Conservation (phyloP, 2,329 filamentous ascomycete species). For the Ceratocystis harringtonii region DNA sequence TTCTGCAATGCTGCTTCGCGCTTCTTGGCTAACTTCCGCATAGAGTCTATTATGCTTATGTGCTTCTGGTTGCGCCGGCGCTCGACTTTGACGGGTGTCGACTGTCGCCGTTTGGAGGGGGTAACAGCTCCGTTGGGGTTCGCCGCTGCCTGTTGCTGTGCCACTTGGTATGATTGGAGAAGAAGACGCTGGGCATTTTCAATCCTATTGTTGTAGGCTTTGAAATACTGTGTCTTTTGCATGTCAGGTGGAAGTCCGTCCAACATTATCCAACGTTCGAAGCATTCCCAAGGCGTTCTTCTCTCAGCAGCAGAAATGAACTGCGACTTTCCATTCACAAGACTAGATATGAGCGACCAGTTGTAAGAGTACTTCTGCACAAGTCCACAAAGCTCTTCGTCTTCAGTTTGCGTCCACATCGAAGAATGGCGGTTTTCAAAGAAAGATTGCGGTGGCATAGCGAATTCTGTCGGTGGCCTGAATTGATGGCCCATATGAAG, state of each 20-base stretch:
- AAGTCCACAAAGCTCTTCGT: conserved; percentile 71
- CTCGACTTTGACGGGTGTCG: conserved; percentile 70
- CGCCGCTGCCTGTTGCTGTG: conserved; percentile 26
- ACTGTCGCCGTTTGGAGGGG: conserved; percentile 36
- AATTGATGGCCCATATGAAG: conserved; percentile 87
- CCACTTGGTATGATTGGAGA: conserved; percentile 37
- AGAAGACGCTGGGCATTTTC: conserved; percentile 43
- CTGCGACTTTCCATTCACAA: conserved; percentile 56
- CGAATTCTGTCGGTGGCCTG: conserved; percentile 76
- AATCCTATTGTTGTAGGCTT: conserved; percentile 47
- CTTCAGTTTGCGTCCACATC: conserved; percentile 81
- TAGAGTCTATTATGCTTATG: conserved; percentile 77
- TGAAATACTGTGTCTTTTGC: conserved; percentile 92
- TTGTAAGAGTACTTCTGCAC: conserved; percentile 95
- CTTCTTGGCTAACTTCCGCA: conserved; percentile 92
- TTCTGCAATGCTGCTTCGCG: conserved; percentile 74
- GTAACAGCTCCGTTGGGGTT: conserved; percentile 12
- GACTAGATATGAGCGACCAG: conserved; percentile 83
- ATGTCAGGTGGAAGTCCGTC: conserved; percentile 87
- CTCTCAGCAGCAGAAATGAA: conserved; percentile 79
- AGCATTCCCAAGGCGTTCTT: conserved; percentile 95
- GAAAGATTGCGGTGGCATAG: conserved; percentile 80
- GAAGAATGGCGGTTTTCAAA: conserved; percentile 78
- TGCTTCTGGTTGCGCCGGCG: conserved; percentile 75
- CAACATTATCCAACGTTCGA: conserved; percentile 86